These are phyloP conservation scores for Diplodia corticola DNA, from an alignment of 2,329 filamentous ascomycete species.

Conservation along the genomic window DNA sequence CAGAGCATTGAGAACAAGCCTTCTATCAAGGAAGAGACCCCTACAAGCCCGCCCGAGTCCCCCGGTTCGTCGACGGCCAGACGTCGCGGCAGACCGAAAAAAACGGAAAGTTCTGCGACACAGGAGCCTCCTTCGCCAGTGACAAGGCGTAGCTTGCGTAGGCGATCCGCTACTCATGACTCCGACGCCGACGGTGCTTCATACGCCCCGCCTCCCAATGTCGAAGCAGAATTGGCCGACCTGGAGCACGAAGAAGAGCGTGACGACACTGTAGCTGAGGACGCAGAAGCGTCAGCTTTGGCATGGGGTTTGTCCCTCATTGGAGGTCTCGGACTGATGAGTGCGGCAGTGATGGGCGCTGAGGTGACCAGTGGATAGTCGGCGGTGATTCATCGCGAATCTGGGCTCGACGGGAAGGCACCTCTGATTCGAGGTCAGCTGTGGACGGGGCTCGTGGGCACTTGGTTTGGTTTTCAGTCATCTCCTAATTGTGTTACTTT, in stretches of 20 bases:
- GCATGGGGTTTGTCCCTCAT: constrained; percentile 37
- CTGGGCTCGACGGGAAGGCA: neutral
- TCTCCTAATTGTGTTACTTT: constrained; percentile 1
- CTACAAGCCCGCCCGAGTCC: constrained; percentile 21
- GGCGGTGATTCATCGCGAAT: neutral
- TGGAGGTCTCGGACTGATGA: constrained; percentile 38
- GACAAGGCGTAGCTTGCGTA: constrained; percentile 26
- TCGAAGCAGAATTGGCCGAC: constrained; percentile 5
- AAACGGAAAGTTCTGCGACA: constrained; percentile 22
- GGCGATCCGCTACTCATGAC: constrained; percentile 19
- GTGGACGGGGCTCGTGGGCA: neutral
- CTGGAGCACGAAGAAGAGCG: constrained; percentile 30
- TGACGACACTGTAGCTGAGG: constrained; percentile 33
- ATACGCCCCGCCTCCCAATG: constrained; percentile 10
- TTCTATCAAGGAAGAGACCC: constrained; percentile 19
- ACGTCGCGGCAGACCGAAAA: constrained; percentile 34
- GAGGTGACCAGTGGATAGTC: constrained; percentile 30
- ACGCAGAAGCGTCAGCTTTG: constrained; percentile 39
- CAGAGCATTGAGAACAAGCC: constrained; percentile 30
- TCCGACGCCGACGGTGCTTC: constrained; percentile 16
- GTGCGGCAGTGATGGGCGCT: constrained; percentile 37
- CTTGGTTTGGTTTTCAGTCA: neutral
- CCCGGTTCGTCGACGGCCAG: constrained; percentile 28
- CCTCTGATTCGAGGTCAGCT: neutral
- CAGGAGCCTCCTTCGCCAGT: constrained; percentile 20